Evolutionary conservation across 2,329 filamentous ascomycete genomes (phyloP).

Genomic region (Cytospora chrysosperma): DNA sequence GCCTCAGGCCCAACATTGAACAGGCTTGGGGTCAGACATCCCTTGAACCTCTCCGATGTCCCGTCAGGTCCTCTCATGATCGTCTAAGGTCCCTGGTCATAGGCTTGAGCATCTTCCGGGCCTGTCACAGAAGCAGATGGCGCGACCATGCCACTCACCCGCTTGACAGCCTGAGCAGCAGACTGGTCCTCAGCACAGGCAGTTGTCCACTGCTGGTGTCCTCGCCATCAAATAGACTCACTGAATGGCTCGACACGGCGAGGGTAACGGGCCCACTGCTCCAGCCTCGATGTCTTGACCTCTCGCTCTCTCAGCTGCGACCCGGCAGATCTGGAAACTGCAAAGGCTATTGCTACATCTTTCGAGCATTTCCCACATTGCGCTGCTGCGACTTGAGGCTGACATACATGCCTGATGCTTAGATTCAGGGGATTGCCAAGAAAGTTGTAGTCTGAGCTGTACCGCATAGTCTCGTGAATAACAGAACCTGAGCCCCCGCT

Average conservation of each 20-base stretch:
- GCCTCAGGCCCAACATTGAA: background rate
- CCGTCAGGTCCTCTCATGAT: background rate
- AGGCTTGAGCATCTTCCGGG: background rate
- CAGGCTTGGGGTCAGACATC: too few species aligned
- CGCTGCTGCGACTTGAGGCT: background rate
- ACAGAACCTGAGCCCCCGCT: too few species aligned
- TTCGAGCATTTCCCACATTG: background rate
- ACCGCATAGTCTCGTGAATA: too few species aligned
- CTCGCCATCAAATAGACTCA: background rate
- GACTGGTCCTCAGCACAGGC: too few species aligned
- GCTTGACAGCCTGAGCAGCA: too few species aligned
- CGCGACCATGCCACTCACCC: background rate
- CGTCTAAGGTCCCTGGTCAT: background rate
- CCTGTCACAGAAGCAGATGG: too few species aligned
- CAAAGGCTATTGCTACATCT: background rate
- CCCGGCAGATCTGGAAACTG: background rate
- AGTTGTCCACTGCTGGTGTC: background rate
- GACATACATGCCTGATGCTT: background rate
- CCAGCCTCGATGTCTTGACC: background rate
- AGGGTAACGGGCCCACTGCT: too few species aligned
- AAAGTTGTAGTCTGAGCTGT: background rate
- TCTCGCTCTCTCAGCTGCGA: background rate
- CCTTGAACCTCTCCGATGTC: background rate
- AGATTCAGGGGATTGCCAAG: background rate
- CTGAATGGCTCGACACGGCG: background rate